phyloP scores from a whole-genome alignment of 129 eudicot genomes.

The Helichrysum umbraculigerum region DNA sequence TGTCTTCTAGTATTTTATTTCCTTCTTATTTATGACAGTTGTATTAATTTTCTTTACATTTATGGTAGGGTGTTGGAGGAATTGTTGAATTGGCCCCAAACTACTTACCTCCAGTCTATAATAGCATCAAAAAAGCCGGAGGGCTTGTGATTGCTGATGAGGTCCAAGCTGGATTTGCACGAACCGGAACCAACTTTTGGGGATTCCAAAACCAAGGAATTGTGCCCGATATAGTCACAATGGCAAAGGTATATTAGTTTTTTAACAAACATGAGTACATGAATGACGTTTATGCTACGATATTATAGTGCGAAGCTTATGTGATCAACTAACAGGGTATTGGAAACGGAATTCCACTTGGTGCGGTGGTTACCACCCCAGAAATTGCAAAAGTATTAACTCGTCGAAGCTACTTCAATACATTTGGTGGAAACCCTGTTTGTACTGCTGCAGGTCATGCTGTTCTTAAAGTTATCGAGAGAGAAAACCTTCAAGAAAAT shows the following conservation, averaged over 20 bases:
- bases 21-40: not conserved
- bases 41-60: not conserved
- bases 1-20: not conserved
- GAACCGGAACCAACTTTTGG: slow-evolving; percentile 90
- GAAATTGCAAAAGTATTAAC: slow-evolving; percentile 77
- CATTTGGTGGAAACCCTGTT: slow-evolving; percentile 80
- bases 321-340: slow-evolving; percentile 55
- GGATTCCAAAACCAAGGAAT: slow-evolving; percentile 87
- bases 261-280: not conserved
- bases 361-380: slow-evolving; percentile 93
- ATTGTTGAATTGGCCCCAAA: slow-evolving; percentile 89
- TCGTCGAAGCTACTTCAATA: slow-evolving; percentile 66
- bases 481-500: slow-evolving; percentile 72
- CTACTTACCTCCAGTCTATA: slow-evolving; percentile 66
- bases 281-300: not conserved
- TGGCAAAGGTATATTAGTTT: slow-evolving; percentile 73
- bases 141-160: slow-evolving; percentile 93
- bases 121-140: slow-evolving; percentile 69
- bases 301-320: not conserved
- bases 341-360: slow-evolving; percentile 90
- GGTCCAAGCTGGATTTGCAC: slow-evolving; percentile 88
- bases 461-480: slow-evolving; percentile 63
- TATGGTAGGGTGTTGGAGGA: slow-evolving; percentile 85
- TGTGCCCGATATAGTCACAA: slow-evolving; percentile 89
- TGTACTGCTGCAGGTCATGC: slow-evolving; percentile 77